Evolutionary conservation across 495 filamentous ascomycete species (phyloP).

Genomic region (Arthonia radiata): DNA sequence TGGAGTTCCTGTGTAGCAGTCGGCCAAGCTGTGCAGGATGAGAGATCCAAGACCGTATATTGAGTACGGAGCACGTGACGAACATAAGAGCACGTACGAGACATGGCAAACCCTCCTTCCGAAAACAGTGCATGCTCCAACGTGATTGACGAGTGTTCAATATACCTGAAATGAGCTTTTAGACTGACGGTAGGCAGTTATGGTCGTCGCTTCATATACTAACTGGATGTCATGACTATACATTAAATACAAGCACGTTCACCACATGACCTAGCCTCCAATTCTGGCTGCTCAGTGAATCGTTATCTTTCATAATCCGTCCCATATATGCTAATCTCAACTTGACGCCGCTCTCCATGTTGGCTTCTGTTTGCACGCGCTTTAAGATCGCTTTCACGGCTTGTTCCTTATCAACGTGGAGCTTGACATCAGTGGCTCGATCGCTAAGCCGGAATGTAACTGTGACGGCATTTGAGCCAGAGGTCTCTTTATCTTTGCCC

Average conservation of each 20-base stretch:
- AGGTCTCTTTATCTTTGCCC: conserved; percentile 18
- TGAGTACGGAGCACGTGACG: too few relatives aligned
- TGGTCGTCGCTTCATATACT: too few relatives aligned
- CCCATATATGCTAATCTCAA: conserved; percentile 59
- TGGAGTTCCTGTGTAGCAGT: too few relatives aligned
- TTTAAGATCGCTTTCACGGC: conserved; percentile 33
- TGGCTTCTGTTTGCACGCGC: conserved; percentile 31
- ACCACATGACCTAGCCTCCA: conserved; percentile 56
- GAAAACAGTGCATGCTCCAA: too few relatives aligned
- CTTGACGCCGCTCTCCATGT: conserved; percentile 7
- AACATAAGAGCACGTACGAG: too few relatives aligned
- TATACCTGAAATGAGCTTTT: too few relatives aligned
- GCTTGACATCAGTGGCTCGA: conserved; percentile 33
- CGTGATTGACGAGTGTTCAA: too few relatives aligned
- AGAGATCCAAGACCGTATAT: too few relatives aligned
- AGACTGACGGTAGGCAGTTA: too few relatives aligned
- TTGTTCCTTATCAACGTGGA: conserved; percentile 34
- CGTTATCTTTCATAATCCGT: conserved; percentile 43
- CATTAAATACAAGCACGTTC: conserved; percentile 59
- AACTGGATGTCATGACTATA: too few relatives aligned
- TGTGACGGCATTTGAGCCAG: conserved; percentile 13
- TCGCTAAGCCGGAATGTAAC: conserved; percentile 46
- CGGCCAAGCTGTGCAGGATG: too few relatives aligned
- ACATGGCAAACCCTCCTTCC: too few relatives aligned
- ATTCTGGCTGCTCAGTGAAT: conserved; percentile 37